Percentiles rank a stretch among this genome's conserved stretches.
Evolutionary conservation across 257 asterid species (phyloP).

Genomic region (Henckelia pumila): DNA sequence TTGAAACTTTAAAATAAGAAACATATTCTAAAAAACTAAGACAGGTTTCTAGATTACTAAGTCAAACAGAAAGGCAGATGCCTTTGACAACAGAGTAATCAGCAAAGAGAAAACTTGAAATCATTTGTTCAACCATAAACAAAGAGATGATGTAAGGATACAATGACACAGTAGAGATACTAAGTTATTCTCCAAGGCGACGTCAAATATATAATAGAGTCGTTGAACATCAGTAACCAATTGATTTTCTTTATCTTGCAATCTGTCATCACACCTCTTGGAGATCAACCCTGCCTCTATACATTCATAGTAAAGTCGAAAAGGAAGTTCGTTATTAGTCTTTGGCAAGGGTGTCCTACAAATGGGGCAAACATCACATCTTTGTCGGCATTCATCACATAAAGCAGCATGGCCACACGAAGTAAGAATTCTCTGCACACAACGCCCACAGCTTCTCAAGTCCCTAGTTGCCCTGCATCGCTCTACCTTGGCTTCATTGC

Average conservation of each 20-base stretch:
- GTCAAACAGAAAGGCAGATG: constrained; percentile 1
- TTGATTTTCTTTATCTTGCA: constrained; percentile 59
- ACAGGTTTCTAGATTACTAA: not conserved
- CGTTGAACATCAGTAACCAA: constrained; percentile 73
- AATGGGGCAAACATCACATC: constrained; percentile 89
- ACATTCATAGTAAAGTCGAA: constrained; percentile 84
- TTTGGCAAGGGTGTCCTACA: constrained; percentile 67
- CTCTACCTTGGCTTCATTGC: constrained; percentile 94
- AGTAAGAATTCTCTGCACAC: constrained; percentile 62
- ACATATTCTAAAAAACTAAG: not conserved
- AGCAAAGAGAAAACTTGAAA: constrained; percentile 4
- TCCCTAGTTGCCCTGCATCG: constrained; percentile 94
- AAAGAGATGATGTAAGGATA: constrained; percentile 49
- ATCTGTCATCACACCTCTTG: constrained; percentile 70
- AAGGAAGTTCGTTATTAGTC: constrained; percentile 56
- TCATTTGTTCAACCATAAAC: not conserved
- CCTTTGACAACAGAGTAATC: constrained; percentile 1
- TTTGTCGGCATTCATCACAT: constrained; percentile 91
- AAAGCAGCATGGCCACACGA: constrained; percentile 91
- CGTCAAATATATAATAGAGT: constrained; percentile 78
- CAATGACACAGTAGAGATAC: constrained; percentile 89
- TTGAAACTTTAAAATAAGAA: not conserved
- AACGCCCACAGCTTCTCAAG: constrained; percentile 85
- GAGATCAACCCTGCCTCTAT: constrained; percentile 87
- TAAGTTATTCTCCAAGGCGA: constrained; percentile 83